A percentile compares a stretch with the other conserved stretches of the same genome.
Evolutionary conservation across 495 filamentous ascomycete species (phyloP).

Genomic region (Ramalina peruviana): DNA sequence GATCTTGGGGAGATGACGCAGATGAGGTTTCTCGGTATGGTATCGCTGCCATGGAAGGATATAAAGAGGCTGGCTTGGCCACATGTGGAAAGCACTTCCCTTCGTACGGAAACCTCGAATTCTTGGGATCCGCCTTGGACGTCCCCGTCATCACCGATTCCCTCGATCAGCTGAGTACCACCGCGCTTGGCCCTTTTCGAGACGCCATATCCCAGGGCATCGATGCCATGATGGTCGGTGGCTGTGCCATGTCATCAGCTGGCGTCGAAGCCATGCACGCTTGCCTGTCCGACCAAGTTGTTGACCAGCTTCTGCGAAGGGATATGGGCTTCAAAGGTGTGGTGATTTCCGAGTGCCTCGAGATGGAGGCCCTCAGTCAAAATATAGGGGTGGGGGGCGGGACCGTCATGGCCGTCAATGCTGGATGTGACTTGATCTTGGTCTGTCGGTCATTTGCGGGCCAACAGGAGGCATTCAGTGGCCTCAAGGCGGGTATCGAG

Average conservation of each 20-base stretch:
- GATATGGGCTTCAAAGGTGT: conserved; percentile 80
- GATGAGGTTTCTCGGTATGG: conserved; percentile 82
- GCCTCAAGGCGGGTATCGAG: conserved; percentile 70
- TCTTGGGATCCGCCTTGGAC: conserved; percentile 70
- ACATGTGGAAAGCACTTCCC: conserved; percentile 91
- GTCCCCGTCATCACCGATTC: conserved; percentile 88
- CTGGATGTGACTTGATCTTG: conserved; percentile 75
- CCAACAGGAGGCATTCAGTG: conserved; percentile 75
- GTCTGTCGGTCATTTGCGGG: conserved; percentile 73
- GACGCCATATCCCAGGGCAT: conserved; percentile 71
- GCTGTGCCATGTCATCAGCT: conserved; percentile 73
- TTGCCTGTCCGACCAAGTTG: conserved; percentile 79
- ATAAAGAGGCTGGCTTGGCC: conserved; percentile 68
- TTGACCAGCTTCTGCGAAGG: conserved; percentile 67
- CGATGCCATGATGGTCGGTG: conserved; percentile 87
- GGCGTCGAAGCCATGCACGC: conserved; percentile 87
- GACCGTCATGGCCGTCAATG: conserved; percentile 87
- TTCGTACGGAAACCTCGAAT: conserved; percentile 85
- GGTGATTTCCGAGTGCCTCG: conserved; percentile 86
- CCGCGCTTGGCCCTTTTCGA: conserved; percentile 71
- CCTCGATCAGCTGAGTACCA: conserved; percentile 70
- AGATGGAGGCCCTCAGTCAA: conserved; percentile 83
- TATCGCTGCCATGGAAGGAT: conserved; percentile 76
- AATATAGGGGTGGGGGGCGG: conserved; percentile 88
- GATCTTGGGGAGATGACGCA: conserved; percentile 72